Conservation (phyloP, 23 red algal genomes). For the Pyropia haitanensis region DNA sequence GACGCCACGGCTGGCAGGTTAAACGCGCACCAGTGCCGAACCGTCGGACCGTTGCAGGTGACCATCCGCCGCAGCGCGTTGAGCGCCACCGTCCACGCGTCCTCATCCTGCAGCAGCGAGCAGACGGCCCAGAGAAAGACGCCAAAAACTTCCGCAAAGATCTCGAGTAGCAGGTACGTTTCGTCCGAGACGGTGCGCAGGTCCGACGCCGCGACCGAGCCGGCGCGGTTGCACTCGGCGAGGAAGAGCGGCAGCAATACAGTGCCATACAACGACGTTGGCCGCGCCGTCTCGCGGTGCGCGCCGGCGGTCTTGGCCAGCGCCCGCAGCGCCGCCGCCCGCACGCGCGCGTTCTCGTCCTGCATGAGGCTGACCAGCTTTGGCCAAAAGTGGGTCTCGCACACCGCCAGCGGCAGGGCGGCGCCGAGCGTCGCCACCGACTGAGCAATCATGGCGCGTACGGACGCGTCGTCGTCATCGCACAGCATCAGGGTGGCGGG, state of each 20-base stretch:
- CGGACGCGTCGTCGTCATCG: constrained; percentile 26
- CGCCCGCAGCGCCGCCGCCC: constrained; percentile 37
- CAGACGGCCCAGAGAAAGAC: constrained; percentile 30
- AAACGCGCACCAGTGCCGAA: constrained; percentile 73
- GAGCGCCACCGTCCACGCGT: constrained; percentile 27
- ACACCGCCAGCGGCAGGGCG: constrained; percentile 21
- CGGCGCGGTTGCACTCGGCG: constrained; percentile 23
- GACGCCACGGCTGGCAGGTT: constrained; percentile 63
- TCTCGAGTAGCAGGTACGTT: constrained; percentile 61
- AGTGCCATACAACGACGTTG: constrained; percentile 16
- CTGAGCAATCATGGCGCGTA: constrained; percentile 57
- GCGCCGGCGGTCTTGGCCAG: constrained; percentile 35
- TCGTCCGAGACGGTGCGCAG: constrained; percentile 54
- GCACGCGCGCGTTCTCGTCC: constrained; percentile 33
- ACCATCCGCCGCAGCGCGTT: constrained; percentile 46
- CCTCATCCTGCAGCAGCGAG: constrained; percentile 17
- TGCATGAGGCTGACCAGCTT: constrained; percentile 22
- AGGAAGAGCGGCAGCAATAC: constrained; percentile 45
- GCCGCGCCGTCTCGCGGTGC: constrained; percentile 12
- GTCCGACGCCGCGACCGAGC: constrained; percentile 25
- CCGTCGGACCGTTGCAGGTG: constrained; percentile 65
- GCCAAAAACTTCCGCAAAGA: constrained; percentile 60
- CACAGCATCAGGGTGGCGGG: constrained; percentile 18
- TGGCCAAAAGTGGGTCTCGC: constrained; percentile 36
- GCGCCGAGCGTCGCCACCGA: constrained; percentile 22